Percentiles rank a stretch among this genome's conserved stretches.
phyloP scores from a whole-genome alignment of 1,284 basidiomycete genomes.

The Pseudozyma sp. region DNA sequence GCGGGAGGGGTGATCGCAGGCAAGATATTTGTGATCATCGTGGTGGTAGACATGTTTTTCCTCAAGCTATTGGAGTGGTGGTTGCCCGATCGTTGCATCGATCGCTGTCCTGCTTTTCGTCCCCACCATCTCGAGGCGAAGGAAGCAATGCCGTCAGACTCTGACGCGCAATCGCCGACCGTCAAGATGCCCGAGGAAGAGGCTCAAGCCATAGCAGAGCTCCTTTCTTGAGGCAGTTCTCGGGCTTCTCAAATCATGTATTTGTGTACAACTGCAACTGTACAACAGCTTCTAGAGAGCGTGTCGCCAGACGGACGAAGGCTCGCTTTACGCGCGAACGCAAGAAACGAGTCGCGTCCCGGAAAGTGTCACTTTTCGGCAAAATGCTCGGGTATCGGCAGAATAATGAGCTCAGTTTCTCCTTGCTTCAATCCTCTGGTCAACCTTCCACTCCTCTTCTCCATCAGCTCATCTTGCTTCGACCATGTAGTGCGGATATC shows the following conservation, averaged over 20 bases:
- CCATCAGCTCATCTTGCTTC: not conserved
- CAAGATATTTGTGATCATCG: conserved; percentile 80
- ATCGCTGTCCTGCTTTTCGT: conserved; percentile 25
- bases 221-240: conserved; percentile 6
- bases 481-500: conserved; percentile 18
- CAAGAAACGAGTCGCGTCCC: not conserved
- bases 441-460: too few species aligned
- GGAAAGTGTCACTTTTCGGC: conserved; percentile 17
- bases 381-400: conserved; percentile 14
- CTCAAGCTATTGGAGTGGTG: conserved; percentile 76
- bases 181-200: conserved; percentile 13
- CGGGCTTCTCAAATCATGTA: not conserved
- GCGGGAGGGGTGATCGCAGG: conserved; percentile 79
- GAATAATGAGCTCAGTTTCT: not conserved
- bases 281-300: not conserved
- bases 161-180: not conserved
- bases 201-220: conserved; percentile 4
- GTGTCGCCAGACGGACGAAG: too few species aligned
- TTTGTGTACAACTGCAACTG: not conserved
- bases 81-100: conserved; percentile 26
- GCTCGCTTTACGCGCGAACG: not conserved
- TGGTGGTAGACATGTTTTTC: conserved; percentile 83
- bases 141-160: not conserved
- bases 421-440: not conserved
- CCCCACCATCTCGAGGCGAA: conserved; percentile 7